Evolutionary conservation across 768 basidiomycete genomes (phyloP).

Genomic region (Hygrocybe coccinea): DNA sequence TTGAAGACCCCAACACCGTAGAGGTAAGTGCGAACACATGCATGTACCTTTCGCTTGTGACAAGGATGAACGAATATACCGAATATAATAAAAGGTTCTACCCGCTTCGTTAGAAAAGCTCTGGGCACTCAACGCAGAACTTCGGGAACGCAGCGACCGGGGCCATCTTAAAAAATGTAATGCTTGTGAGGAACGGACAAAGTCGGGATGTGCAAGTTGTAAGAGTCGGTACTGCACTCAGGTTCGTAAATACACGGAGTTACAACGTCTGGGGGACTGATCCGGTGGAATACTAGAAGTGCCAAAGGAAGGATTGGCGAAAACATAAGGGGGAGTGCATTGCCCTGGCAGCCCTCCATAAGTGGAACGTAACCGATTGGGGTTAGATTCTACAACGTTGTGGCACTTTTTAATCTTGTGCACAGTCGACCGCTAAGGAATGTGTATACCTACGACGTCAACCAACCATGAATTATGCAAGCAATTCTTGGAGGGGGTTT

Average conservation of each 20-base stretch:
- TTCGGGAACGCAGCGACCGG: conserved; percentile 14
- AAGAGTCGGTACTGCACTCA: conserved; percentile 15
- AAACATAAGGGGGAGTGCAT: conserved; percentile 14
- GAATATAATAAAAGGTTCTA: neutral
- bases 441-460: no score
- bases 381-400: no score
- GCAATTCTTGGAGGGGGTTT: no score
- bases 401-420: no score
- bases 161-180: conserved; percentile 16
- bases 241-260: conserved; percentile 3
- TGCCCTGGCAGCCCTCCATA: conserved; percentile 10
- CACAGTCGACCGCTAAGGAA: no score
- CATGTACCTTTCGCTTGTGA: neutral
- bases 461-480: no score
- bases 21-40: neutral
- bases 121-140: conserved; percentile 13
- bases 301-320: conserved; percentile 18
- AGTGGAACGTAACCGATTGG: conserved; percentile 23
- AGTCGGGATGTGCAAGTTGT: conserved; percentile 11
- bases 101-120: conserved; percentile 3
- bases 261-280: neutral
- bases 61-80: neutral
- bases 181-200: conserved; percentile 14
- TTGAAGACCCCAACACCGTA: conserved; percentile 16
- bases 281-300: conserved; percentile 11